Conservation (phyloP, 352 stramenopile genomes). For the Pelagophyceae sp. region DNA sequence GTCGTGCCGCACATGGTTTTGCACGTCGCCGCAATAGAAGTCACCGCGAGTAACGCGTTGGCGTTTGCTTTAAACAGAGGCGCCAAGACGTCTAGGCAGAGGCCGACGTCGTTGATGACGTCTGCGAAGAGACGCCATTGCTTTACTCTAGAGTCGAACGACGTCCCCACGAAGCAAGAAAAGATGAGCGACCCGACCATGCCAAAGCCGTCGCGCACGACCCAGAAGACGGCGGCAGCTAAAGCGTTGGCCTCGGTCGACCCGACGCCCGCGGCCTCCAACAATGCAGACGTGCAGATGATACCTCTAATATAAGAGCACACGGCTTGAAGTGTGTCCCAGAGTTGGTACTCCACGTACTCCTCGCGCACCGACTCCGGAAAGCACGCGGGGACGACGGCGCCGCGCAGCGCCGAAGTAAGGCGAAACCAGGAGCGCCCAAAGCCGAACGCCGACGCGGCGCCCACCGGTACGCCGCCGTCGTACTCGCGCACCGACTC, state of each 20-base stretch:
- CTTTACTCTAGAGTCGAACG: constrained; percentile 89
- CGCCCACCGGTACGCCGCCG: no score
- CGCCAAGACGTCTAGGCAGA: constrained; percentile 69
- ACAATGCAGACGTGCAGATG: constrained; percentile 76
- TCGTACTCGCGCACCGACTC: no score
- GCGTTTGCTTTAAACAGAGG: constrained; percentile 30
- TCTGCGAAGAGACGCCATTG: constrained; percentile 90
- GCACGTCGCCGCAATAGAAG: constrained; percentile 70
- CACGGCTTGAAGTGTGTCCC: constrained; percentile 82
- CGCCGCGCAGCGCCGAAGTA: no score
- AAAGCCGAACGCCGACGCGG: no score
- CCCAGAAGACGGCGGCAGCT: constrained; percentile 53
- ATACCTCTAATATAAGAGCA: constrained; percentile 87
- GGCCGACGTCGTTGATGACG: constrained; percentile 86
- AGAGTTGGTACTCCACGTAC: constrained; percentile 88
- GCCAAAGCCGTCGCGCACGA: constrained; percentile 56
- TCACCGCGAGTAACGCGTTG: constrained; percentile 5
- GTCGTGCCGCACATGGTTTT: constrained; percentile 89
- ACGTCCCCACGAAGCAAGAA: constrained; percentile 69
- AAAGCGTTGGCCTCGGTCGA: constrained; percentile 54
- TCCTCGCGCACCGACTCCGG: constrained; percentile 60
- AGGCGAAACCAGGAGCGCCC: no score
- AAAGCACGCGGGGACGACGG: constrained; percentile 61
- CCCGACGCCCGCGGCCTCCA: constrained; percentile 82
- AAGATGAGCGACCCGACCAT: constrained; percentile 83